A percentile compares a stretch with the other conserved stretches of the same genome.
phyloP scores from a whole-genome alignment of 176 grass and related monocot species.

The Eremochloa ophiuroides region DNA sequence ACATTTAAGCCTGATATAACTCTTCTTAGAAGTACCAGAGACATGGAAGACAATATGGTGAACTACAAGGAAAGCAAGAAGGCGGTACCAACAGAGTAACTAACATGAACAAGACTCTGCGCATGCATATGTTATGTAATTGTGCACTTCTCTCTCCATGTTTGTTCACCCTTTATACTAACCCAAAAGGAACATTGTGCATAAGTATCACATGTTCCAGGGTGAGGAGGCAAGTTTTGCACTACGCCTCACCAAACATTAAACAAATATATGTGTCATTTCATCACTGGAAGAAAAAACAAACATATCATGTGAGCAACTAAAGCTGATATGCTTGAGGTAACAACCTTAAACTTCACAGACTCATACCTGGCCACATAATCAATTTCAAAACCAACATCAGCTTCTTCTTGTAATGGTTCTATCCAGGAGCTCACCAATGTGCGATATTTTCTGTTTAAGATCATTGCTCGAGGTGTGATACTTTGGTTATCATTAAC shows the following conservation, averaged over 20 bases:
- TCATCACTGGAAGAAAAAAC: slow-evolving; percentile 5
- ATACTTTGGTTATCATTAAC: slow-evolving; percentile 67
- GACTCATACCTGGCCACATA: slow-evolving; percentile 78
- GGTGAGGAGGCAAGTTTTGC: background rate
- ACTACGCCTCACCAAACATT: background rate
- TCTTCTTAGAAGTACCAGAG: background rate
- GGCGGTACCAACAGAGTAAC: background rate
- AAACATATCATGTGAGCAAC: background rate
- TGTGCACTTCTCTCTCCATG: background rate
- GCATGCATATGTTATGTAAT: background rate
- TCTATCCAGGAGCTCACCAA: slow-evolving; percentile 99
- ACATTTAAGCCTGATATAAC: background rate
- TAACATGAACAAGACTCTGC: background rate
- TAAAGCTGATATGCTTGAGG: slow-evolving; percentile 7
- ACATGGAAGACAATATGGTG: background rate
- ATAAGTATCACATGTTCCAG: background rate
- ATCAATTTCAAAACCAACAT: slow-evolving; percentile 90
- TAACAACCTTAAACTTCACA: slow-evolving; percentile 11
- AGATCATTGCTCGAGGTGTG: slow-evolving; percentile 83
- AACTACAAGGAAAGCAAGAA: background rate
- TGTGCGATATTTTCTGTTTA: slow-evolving; percentile 93
- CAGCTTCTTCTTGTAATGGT: slow-evolving; percentile 98
- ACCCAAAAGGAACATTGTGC: background rate
- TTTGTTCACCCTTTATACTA: background rate
- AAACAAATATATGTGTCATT: background rate